A percentile compares a stretch with the other conserved stretches of the same genome.
Evolutionary conservation across 1,284 basidiomycete genomes (phyloP).

Genomic region (Fomitopsis schrenkii): DNA sequence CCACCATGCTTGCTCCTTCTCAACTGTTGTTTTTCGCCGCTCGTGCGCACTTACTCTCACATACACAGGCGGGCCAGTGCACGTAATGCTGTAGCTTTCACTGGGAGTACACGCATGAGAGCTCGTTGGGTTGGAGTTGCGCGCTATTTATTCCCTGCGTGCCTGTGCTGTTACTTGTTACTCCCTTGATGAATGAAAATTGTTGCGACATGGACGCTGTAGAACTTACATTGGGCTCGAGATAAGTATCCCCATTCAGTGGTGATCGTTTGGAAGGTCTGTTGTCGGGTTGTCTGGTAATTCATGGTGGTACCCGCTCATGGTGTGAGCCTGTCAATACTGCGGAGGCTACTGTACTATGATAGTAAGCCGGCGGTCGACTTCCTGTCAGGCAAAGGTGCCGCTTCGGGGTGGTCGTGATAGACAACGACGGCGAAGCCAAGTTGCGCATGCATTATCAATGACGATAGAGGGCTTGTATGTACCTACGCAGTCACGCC

Average conservation of each 20-base stretch:
- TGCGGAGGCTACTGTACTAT: too few relatives aligned
- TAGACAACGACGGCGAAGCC: too few relatives aligned
- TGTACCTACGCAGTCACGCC: background rate
- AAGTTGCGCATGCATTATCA: too few relatives aligned
- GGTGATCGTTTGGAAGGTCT: background rate
- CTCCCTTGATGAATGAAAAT: background rate
- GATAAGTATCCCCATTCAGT: background rate
- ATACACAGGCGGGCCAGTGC: conserved; percentile 1
- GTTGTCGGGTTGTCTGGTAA: background rate
- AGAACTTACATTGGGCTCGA: background rate
- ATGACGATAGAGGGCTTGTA: background rate
- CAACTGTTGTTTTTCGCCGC: conserved; percentile 6
- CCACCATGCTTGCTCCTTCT: conserved; percentile 3
- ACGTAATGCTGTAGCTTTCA: background rate
- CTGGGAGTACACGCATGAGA: background rate
- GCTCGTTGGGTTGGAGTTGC: conserved; percentile 9
- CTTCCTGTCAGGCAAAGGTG: too few relatives aligned
- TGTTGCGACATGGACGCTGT: background rate
- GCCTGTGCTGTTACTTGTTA: background rate
- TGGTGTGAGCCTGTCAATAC: background rate
- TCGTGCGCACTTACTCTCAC: background rate
- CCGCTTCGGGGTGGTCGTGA: too few relatives aligned
- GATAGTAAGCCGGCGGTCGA: too few relatives aligned
- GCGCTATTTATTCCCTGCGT: conserved; percentile 9
- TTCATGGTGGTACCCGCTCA: too few relatives aligned